Evolutionary conservation across 2,329 filamentous ascomycete species (phyloP).

Genomic region (Verticillium nubilum): DNA sequence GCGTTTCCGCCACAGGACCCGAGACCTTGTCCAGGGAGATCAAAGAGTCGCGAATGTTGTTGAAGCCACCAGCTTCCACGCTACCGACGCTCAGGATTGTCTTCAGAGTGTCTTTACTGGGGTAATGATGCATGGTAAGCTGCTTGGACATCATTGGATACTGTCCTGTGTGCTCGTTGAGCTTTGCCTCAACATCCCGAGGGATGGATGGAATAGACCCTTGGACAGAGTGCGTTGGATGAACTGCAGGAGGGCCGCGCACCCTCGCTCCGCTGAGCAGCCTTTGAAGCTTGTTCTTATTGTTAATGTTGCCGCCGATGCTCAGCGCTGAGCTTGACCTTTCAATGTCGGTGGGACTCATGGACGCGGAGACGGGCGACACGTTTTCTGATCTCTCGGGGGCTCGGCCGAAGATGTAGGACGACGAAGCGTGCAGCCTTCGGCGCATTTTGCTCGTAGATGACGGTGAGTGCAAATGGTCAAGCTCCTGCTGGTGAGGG

Average conservation of each 20-base stretch:
- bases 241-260: slow-evolving; percentile 20
- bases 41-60: background rate
- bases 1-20: background rate
- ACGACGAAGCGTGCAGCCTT: background rate
- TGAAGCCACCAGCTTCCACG: slow-evolving; percentile 19
- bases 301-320: slow-evolving; percentile 25
- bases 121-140: slow-evolving; percentile 28
- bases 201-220: slow-evolving; percentile 29
- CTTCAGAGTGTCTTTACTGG: slow-evolving; percentile 42
- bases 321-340: slow-evolving; percentile 23
- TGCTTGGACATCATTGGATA: slow-evolving; percentile 29
- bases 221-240: slow-evolving; percentile 25
- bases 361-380: slow-evolving; percentile 17
- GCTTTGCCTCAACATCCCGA: slow-evolving; percentile 25
- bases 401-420: background rate
- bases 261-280: slow-evolving; percentile 27
- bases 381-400: background rate
- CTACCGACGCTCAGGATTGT: slow-evolving; percentile 47
- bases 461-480: background rate
- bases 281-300: slow-evolving; percentile 31
- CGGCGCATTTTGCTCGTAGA: background rate
- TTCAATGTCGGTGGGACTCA: slow-evolving; percentile 23
- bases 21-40: background rate
- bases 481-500: background rate
- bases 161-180: slow-evolving; percentile 26